A percentile compares a stretch with the other conserved stretches of the same genome.
These are phyloP conservation scores for Escallonia herrerae DNA, from an alignment of 129 eudicot genomes.

Conservation along the genomic window DNA sequence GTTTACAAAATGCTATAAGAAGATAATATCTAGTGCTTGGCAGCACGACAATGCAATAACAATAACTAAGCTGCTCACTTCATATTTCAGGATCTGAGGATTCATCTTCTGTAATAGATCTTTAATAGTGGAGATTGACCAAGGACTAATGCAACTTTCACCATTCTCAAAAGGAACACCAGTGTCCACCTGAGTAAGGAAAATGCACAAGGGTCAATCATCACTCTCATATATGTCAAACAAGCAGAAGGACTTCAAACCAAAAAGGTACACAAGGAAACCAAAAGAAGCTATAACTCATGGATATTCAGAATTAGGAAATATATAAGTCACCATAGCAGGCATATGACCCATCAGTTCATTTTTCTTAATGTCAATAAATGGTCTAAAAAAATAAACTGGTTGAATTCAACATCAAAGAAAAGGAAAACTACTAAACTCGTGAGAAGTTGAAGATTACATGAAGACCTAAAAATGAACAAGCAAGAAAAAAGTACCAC, in stretches of 20 bases:
- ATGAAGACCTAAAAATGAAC: too few relatives aligned
- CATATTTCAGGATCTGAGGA: slow-evolving; percentile 44
- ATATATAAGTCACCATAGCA: neutral
- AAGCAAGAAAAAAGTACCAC: too few relatives aligned
- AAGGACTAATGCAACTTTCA: slow-evolving; percentile 49
- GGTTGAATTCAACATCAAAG: neutral
- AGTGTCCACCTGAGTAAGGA: slow-evolving; percentile 26
- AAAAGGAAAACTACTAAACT: too few relatives aligned
- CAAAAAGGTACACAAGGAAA: slow-evolving; percentile 4
- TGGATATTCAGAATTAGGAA: neutral
- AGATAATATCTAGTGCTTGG: neutral
- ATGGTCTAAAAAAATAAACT: neutral
- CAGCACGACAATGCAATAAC: neutral
- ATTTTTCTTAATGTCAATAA: neutral
- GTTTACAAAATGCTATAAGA: neutral
- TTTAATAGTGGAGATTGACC: slow-evolving; percentile 53
- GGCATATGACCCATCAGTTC: neutral
- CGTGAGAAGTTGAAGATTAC: too few relatives aligned
- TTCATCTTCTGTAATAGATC: slow-evolving; percentile 55
- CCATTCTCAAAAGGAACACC: slow-evolving; percentile 20
- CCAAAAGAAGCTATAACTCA: neutral
- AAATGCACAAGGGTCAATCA: slow-evolving; percentile 10
- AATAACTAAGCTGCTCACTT: slow-evolving; percentile 38
- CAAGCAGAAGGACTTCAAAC: neutral
- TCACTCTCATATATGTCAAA: neutral